Evolutionary conservation across 2,329 filamentous ascomycete genomes (phyloP), one percentile per base, ranked within the genome.

Genomic region (Nemania abortiva): DNA sequence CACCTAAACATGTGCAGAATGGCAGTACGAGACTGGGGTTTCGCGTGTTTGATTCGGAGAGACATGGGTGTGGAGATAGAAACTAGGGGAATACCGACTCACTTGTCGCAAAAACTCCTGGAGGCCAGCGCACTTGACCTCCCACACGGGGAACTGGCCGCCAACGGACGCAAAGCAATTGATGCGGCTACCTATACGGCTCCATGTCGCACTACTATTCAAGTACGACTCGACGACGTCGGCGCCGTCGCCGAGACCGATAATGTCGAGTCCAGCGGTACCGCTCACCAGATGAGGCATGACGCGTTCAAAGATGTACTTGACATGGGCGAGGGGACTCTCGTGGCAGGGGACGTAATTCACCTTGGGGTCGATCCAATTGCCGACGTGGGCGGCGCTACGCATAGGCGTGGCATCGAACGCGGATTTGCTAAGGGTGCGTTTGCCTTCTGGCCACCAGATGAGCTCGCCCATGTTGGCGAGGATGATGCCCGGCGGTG

Each of bases 381-480:
- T 82, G 2, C 86, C 84, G 3, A 81, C 77, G 69, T 92, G 88
- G 11, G 90, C 89, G 2, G 89, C 85, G 56, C 88, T 92, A 65
- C 85, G 83, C 73, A 90, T 86, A 0, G 90, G 90, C 53, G 91
- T 81, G 1, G 84, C 84, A 7, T 83, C 77, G 84, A 91, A 92
- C 2, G 85, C 86, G 0, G 77, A 76, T 1, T 85, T 78, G 0
- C 88, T 92, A 69, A 97, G 83, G 0, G 89, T 84, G 57, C 87
- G 85, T 60, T 85, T 81, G 1, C 85, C 85, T 60, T 87, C 85
- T 49, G 92, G 88, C 78, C 92, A 93, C 90, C 93, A 98, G 74
- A 90, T 84, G 20, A 92, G 82, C 80, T 97, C 90, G 4, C 93
- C 93, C 3, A 89, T 84, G 77, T 97, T 98, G 54, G 93, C 88